Base-by-base conservation (phyloP, 2,329 filamentous ascomycete genomes). In the Ramularia endophylla region DNA sequence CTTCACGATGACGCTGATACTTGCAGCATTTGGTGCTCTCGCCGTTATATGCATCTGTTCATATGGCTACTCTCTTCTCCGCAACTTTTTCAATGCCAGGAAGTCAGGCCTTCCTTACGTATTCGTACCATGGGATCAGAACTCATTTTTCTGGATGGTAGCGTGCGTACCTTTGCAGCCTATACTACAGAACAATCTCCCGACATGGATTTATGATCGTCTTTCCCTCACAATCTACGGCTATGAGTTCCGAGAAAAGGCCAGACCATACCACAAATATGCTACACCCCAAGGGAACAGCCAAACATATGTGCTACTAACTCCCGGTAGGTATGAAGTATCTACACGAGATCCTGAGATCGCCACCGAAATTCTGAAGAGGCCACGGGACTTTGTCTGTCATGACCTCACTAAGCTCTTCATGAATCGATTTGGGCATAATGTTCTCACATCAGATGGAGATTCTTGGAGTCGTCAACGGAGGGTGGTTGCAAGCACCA, bases 391-490 rank as follows among this genome's bases (percentile, higher is more conserved):
- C 27, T 59, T 59, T 27, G 39, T 46, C n/a, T 48, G 52, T 31
- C 43, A 46, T 22, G 43, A 49, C 8, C 31, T 51, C 5, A 50
- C 41, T 2, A 44, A 36, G 4, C n/a, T 52, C 5, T 52, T 57
- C 36, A 50, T 56, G 41, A 39, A 27, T 8, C 31, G 42, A 4
- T 61, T 61, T 27, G 57, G 58, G 0, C 45, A 43, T 11, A 60
- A 56, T 43, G 43, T 61, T 1, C 31, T 59, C 15, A 54, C 52
- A 4, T 47, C 45, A 1, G 50, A 51, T 22, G 51, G 50, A 9
- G 56, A 58, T 8, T 27, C 41, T 8, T 63, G 60, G 60, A 47
- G 51, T 8, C 49, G 54, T 29, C 59, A 63, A 27, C 51, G 60
- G 8, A 61, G 54, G 43, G 45, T 62, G 3, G 48, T 61, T 5